Evolutionary conservation across 192 early-diverging fungal species (phyloP), one percentile per base, ranked within the genome.

Genomic region (Fimicolochytrium jonesii): DNA sequence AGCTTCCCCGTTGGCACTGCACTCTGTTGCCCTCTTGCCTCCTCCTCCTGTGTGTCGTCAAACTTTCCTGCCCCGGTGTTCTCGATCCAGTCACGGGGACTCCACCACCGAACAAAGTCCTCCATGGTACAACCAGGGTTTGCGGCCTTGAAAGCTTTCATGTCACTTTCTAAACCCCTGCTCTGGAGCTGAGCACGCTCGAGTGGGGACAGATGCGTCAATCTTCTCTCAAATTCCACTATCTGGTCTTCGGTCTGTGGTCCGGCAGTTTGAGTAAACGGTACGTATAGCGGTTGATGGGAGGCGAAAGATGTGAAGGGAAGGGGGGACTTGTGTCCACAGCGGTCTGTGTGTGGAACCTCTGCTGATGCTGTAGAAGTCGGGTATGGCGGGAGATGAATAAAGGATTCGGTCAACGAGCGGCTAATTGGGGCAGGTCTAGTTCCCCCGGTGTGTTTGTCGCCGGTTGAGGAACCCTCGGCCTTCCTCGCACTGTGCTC

Each of bases 51-150:
- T 18, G 46, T 25, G 53, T 55, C 34, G 45, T 71, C 69, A 28
- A 75, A 76, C 6, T 76, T 75, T 36, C 39, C 59, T 9, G 35
- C 74, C n/a, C 48, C 37, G 4, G 49, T 59, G 6, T 85, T 86
- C 18, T 81, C 79, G 17, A 87, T 77, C 91, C 91, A 96, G 69
- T 96, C 93, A 48, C 89, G 83, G n/a, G 93, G 93, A 6, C 92
- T 94, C 67, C 92, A 88, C 93, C 93, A 96, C 42, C 93, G 83
- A 18, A 96, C 88, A 80, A 96, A 96, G 47, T 96, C 93, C 6
- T 87, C 90, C 31, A 96, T 56, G 1, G 62, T 63, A 47, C 82
- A 81, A 11, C 79, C 74, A 0, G 93, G 90, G 64, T 96, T 96
- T 7, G 93, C 93, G 3, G 93, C 93, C 64, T 96, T 96, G 72